phyloP scores from a whole-genome alignment of 345 rosid species.

The Salix purpurea region DNA sequence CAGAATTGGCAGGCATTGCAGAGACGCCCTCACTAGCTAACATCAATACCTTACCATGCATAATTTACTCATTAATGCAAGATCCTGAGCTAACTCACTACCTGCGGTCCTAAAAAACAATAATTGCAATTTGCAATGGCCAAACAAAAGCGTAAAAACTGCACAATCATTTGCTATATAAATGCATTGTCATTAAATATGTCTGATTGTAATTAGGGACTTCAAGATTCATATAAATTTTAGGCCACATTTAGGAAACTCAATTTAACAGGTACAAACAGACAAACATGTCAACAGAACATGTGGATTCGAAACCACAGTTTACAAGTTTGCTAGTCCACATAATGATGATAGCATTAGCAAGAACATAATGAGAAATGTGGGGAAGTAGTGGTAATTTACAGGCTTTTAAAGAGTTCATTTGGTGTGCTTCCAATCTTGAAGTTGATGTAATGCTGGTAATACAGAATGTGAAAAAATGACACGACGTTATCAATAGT shows the following conservation, averaged over 20 bases:
- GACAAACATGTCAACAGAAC: background rate
- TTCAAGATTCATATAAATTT: background rate
- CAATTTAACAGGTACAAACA: background rate
- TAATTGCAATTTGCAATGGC: background rate
- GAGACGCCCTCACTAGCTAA: background rate
- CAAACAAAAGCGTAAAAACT: background rate
- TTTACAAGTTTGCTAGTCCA: background rate
- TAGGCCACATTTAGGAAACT: background rate
- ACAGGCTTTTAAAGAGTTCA: background rate
- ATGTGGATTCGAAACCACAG: background rate
- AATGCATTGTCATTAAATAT: background rate
- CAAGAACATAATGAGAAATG: background rate
- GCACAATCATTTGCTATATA: background rate
- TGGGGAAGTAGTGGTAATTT: background rate
- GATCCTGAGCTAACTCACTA: background rate
- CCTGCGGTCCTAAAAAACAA: background rate
- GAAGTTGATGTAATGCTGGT: background rate
- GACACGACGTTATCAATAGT: background rate
- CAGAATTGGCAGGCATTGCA: background rate
- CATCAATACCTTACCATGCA: background rate
- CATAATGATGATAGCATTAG: background rate
- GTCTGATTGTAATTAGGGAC: background rate
- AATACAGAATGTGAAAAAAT: background rate
- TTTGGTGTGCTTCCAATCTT: slow-evolving; percentile 6
- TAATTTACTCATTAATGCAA: background rate